Evolutionary conservation across 179 eudicot genomes (phyloP).

Genomic region (Corrigiola litoralis): DNA sequence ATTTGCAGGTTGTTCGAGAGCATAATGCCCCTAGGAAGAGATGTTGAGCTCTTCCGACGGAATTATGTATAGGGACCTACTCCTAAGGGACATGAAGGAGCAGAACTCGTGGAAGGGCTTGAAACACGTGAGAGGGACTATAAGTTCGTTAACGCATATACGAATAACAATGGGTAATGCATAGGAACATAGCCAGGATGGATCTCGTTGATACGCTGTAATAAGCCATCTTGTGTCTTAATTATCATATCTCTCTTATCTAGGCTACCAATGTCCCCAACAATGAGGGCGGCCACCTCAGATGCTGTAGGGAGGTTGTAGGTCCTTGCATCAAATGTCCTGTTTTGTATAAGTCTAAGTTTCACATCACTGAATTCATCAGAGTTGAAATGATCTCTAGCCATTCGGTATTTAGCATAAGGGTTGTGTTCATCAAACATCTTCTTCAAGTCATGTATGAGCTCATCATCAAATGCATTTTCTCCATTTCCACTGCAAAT

Average conservation of each 20-base stretch:
- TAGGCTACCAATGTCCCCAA: no score
- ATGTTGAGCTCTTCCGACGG: conserved; percentile 80
- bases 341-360: background rate
- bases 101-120: conserved; percentile 82
- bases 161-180: no score
- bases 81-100: conserved; percentile 60
- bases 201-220: no score
- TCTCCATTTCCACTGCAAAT: background rate
- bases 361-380: background rate
- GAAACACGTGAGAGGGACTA: conserved; percentile 61
- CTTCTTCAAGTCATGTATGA: background rate
- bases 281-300: no score
- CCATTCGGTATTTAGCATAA: background rate
- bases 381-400: background rate
- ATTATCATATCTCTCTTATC: no score
- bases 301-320: background rate
- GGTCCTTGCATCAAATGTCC: background rate
- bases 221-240: no score
- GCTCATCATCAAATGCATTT: background rate
- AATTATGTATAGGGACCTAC: no score
- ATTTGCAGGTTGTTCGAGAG: conserved; percentile 85
- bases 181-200: no score
- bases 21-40: conserved; percentile 92
- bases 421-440: background rate
- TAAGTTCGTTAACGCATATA: conserved; percentile 88